Evolutionary conservation across 306 rosid species (phyloP).

Genomic region (Prunus armeniaca): DNA sequence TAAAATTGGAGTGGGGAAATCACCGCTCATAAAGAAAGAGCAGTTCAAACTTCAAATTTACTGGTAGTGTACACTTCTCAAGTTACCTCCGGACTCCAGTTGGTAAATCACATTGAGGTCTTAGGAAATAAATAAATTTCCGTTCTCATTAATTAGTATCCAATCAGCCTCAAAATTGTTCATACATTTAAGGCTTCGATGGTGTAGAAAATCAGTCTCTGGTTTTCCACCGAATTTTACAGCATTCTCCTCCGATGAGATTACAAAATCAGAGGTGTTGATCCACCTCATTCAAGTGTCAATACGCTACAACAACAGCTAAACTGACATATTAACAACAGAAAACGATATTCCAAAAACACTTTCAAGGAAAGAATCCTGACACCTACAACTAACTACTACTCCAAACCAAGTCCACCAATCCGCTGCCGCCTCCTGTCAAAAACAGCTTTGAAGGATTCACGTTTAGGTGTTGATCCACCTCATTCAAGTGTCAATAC

Average conservation of each 20-base stretch:
- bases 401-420: conserved; percentile 71
- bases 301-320: conserved; percentile 2
- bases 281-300: neutral
- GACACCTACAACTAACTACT: conserved; percentile 19
- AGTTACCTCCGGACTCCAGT: too few relatives aligned
- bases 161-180: neutral
- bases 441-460: conserved; percentile 84
- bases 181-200: neutral
- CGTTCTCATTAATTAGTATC: neutral
- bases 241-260: neutral
- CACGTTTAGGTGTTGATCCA: conserved; percentile 32
- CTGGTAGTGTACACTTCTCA: too few relatives aligned
- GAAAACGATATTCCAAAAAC: neutral
- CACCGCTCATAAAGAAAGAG: too few relatives aligned
- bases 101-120: neutral
- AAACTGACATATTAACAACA: conserved; percentile 1
- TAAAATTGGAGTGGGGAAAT: too few relatives aligned
- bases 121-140: neutral
- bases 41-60: too few relatives aligned
- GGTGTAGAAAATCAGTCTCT: neutral
- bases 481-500: neutral
- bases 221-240: conserved; percentile 20
- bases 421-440: conserved; percentile 72
- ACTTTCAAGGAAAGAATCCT: neutral
- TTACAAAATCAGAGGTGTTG: too few relatives aligned